Evolutionary conservation across 169 alveolate genomes (phyloP), one percentile per base, ranked within the genome.

Genomic region (Hepatocystis sp.): DNA sequence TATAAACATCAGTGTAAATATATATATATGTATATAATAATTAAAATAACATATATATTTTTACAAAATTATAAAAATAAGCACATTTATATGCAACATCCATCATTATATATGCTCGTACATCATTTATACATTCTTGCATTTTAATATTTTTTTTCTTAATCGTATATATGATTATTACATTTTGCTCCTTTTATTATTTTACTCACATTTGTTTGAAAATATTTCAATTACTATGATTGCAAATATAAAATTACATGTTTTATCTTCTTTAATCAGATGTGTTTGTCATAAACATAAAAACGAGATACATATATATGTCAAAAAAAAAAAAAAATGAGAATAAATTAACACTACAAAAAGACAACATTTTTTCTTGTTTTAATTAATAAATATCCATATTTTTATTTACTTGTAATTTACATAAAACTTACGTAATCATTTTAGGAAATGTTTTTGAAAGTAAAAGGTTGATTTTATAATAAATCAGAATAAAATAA

Each of bases 341-440:
- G 36, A 52, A 52, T 52, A 52, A 19, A 10, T 10, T 64, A 58
- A 36, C 15, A 30, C 17, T 58, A 36, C 67, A 47, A 64, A 42
- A 42, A 64, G 81, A 64, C 81, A 64, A 21, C 4, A 58, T 27
- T 27, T 39, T 58, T 58, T 32, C 3, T 52, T 52, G 63, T 52
- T 52, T 52, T 39, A 52, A 19, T 52, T 21, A 4, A 19, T 52
- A 58, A 10, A 23, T 13, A 30, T 58, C 1, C 28, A 58, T 58
- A 13, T 58, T 30, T 58, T 28, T 58, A 34, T 23, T n/a, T 56
- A 56, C 8, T 52, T 19, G 25, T 52, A 52, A 52, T 17, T 52
- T 58, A 13, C 34, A 58, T 58, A 58, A 30, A 58, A 58, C n/a
- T 58, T 58, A 30, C n/a, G 5, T 30, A n/a, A 36, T 58, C 8